Percentiles rank a stretch among this genome's conserved stretches.
Evolutionary conservation across 495 filamentous ascomycete genomes (phyloP).

Genomic region (Penicilliopsis zonata): DNA sequence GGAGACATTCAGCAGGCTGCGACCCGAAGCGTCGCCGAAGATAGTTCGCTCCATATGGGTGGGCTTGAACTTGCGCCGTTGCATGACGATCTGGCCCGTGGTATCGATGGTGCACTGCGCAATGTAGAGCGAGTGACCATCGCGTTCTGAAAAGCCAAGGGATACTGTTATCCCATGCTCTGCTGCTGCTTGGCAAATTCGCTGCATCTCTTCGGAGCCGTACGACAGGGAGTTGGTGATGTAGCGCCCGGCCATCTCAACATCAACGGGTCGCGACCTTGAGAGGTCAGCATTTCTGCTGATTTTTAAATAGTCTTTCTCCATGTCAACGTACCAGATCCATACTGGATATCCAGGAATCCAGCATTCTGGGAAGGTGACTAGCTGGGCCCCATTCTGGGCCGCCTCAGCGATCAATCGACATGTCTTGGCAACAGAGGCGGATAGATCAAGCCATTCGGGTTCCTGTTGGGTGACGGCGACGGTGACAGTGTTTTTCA

Average conservation of each 20-base stretch:
- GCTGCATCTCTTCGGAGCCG: constrained; percentile 34
- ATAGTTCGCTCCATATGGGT: constrained; percentile 53
- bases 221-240: constrained; percentile 36
- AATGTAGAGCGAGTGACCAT: constrained; percentile 39
- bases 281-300: no score
- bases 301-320: no score
- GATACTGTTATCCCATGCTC: constrained; percentile 33
- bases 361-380: constrained; percentile 45
- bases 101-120: constrained; percentile 39
- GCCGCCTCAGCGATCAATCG: constrained; percentile 41
- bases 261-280: constrained; percentile 35
- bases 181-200: constrained; percentile 26
- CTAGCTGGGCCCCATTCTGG: constrained; percentile 32
- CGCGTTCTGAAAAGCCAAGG: constrained; percentile 43
- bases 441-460: constrained; percentile 39
- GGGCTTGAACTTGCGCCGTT: constrained; percentile 45
- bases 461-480: constrained; percentile 42
- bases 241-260: constrained; percentile 29
- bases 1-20: constrained; percentile 28
- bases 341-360: constrained; percentile 44
- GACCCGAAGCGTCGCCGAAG: constrained; percentile 41
- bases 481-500: constrained; percentile 19
- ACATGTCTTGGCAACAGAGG: constrained; percentile 36
- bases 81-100: constrained; percentile 30
- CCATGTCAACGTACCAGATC: constrained; percentile 49